These are phyloP conservation scores for Moelleriella libera DNA, from an alignment of 2,329 filamentous ascomycete species.

Conservation along the genomic window DNA sequence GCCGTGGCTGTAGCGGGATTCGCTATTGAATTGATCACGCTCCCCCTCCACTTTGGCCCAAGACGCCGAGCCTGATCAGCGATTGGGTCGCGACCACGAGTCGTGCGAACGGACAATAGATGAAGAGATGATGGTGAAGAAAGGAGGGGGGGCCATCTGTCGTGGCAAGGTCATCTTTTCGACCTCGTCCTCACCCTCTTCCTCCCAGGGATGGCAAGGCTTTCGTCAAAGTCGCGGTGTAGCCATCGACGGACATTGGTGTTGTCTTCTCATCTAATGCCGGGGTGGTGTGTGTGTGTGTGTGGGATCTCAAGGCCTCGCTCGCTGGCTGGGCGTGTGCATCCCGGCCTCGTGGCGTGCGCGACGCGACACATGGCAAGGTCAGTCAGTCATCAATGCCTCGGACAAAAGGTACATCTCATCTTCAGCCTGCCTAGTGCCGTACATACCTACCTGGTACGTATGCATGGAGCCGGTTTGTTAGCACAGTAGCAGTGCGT, in stretches of 20 bases:
- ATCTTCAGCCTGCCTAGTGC: background rate
- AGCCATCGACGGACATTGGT: background rate
- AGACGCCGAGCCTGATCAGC: no score
- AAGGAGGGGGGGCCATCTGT: background rate
- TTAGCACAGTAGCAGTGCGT: no score
- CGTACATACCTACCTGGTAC: no score
- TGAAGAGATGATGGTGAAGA: background rate
- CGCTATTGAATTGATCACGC: no score
- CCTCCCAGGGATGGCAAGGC: background rate
- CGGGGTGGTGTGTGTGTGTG: background rate
- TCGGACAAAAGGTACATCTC: background rate
- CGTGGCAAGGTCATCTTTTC: no score
- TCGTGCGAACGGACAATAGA: background rate
- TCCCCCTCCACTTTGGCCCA: no score
- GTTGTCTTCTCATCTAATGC: background rate
- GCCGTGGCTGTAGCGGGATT: background rate
- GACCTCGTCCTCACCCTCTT: background rate
- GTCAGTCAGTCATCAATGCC: background rate
- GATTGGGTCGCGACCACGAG: background rate
- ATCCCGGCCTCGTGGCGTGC: background rate
- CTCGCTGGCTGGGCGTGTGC: background rate
- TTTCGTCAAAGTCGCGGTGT: no score
- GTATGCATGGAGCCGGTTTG: no score
- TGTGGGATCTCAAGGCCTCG: background rate
- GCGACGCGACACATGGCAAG: conserved; percentile 1